phyloP scores from a whole-genome alignment of 2,329 filamentous ascomycete species.

The Scytalidium lignicola region DNA sequence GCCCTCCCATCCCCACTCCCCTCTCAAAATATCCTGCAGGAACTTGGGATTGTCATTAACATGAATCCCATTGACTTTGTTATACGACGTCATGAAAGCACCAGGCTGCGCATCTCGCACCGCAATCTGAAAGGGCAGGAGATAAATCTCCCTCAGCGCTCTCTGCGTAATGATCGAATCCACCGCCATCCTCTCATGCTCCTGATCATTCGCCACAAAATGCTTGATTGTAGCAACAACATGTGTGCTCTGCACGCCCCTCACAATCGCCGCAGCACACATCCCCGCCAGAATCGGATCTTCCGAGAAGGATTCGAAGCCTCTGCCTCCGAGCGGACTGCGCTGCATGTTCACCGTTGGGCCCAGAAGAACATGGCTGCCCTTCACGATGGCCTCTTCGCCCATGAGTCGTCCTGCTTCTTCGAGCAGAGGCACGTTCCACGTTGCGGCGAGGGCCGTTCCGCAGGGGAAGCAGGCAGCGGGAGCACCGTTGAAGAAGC shows the following conservation, averaged over 20 bases:
- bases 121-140: constrained; percentile 40
- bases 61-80: constrained; percentile 38
- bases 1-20: constrained; percentile 38
- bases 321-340: constrained; percentile 39
- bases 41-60: constrained; percentile 32
- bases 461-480: constrained; percentile 36
- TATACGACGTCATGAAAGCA: constrained; percentile 41
- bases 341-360: constrained; percentile 51
- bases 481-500: constrained; percentile 33
- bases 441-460: constrained; percentile 53
- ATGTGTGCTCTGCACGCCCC: constrained; percentile 35
- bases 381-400: constrained; percentile 59
- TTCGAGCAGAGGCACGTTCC: constrained; percentile 58
- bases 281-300: constrained; percentile 40
- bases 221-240: constrained; percentile 40
- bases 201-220: constrained; percentile 39
- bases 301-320: constrained; percentile 43
- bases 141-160: constrained; percentile 36
- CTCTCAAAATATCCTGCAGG: constrained; percentile 32
- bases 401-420: constrained; percentile 60
- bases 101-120: constrained; percentile 33
- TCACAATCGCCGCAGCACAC: constrained; percentile 35
- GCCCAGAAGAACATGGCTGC: constrained; percentile 64
- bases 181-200: constrained; percentile 30
- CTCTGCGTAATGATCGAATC: constrained; percentile 30